Conservation (phyloP, 805 yeast genomes). For the Lachancea sp. region DNA sequence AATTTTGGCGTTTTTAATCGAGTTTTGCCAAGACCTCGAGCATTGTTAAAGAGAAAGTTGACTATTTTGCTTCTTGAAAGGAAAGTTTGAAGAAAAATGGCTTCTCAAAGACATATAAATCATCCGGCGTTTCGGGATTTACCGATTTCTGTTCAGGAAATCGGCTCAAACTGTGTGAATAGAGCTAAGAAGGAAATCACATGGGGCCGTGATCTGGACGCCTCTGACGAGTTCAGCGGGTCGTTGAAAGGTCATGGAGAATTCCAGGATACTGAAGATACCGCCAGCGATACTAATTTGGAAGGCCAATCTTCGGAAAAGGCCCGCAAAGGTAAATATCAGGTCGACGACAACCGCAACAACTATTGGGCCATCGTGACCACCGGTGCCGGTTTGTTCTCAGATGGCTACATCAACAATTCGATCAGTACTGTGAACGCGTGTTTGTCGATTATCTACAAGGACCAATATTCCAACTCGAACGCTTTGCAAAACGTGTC, state of each 20-base stretch:
- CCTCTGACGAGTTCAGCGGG: neutral
- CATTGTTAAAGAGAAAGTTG: neutral
- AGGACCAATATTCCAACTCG: slow-evolving; percentile 52
- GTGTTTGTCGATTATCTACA: slow-evolving; percentile 61
- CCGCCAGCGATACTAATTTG: neutral
- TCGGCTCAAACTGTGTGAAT: slow-evolving; percentile 38
- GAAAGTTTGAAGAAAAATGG: neutral
- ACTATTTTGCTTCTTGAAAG: too few species aligned
- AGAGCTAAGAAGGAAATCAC: slow-evolving; percentile 40
- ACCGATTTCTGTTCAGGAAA: slow-evolving; percentile 37
- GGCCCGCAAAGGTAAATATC: slow-evolving; percentile 2
- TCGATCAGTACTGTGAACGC: slow-evolving; percentile 73
- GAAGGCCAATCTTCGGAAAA: neutral
- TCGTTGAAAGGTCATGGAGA: slow-evolving; percentile 7
- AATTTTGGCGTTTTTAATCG: too few species aligned
- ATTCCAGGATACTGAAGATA: slow-evolving; percentile 9
- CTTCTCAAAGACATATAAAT: slow-evolving; percentile 13
- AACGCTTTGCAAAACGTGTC: slow-evolving; percentile 73
- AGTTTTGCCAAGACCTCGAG: neutral
- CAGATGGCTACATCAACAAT: slow-evolving; percentile 90
- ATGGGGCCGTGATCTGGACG: neutral
- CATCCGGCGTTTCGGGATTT: slow-evolving; percentile 40
- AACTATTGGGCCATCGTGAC: slow-evolving; percentile 65
- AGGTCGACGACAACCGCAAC: slow-evolving; percentile 3
- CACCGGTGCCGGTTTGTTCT: slow-evolving; percentile 88